Evolutionary conservation across 2,329 filamentous ascomycete genomes (phyloP).

Genomic region (Diatrype stigma): DNA sequence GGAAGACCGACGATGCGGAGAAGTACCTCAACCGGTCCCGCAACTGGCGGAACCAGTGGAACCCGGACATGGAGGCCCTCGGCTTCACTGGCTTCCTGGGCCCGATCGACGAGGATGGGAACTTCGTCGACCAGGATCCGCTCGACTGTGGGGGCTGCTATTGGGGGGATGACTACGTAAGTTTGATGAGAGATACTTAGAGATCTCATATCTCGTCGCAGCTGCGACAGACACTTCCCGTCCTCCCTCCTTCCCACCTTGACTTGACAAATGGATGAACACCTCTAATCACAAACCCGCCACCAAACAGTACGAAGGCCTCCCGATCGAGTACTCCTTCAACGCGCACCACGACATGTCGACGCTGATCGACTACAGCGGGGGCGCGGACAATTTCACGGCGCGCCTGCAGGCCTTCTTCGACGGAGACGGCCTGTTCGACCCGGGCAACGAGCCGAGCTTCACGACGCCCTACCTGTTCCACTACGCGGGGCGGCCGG

Average conservation of each 20-base stretch:
- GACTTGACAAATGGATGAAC: too few relatives aligned
- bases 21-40: slow-evolving; percentile 60
- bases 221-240: too few relatives aligned
- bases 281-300: too few relatives aligned
- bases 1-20: slow-evolving; percentile 43
- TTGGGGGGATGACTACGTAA: slow-evolving; percentile 52
- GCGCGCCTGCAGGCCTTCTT: slow-evolving; percentile 59
- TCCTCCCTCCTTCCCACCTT: too few relatives aligned
- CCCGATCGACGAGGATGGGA: slow-evolving; percentile 49
- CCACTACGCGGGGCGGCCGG: slow-evolving; percentile 61
- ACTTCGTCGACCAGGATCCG: slow-evolving; percentile 52
- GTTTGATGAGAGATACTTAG: background rate
- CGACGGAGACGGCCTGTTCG: slow-evolving; percentile 55
- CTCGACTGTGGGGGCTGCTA: slow-evolving; percentile 60
- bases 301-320: slow-evolving; percentile 45
- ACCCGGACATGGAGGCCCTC: slow-evolving; percentile 50
- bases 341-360: slow-evolving; percentile 64
- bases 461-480: slow-evolving; percentile 67
- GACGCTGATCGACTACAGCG: slow-evolving; percentile 48
- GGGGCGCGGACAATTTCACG: slow-evolving; percentile 52
- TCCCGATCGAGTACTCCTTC: slow-evolving; percentile 63
- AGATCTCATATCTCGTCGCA: too few relatives aligned
- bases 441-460: slow-evolving; percentile 64
- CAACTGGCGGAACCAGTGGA: slow-evolving; percentile 73
- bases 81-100: slow-evolving; percentile 64